phyloP scores from a whole-genome alignment of 257 asterid genomes.

The Thymus mandschuricus region DNA sequence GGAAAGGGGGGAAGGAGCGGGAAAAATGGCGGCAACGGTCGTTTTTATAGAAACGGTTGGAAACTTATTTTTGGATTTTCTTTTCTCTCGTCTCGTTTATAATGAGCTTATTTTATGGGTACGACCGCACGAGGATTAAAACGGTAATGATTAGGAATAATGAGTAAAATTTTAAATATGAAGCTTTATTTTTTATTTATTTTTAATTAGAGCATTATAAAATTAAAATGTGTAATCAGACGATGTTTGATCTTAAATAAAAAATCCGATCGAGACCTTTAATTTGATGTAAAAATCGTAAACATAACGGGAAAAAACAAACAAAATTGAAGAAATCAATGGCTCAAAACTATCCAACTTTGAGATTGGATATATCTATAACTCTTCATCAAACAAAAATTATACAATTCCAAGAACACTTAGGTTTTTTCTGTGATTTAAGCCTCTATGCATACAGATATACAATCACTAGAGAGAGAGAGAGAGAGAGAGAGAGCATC shows the following conservation, averaged over 20 bases:
- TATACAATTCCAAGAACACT: background rate
- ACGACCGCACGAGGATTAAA: too few species aligned
- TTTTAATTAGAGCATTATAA: too few species aligned
- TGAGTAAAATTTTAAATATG: too few species aligned
- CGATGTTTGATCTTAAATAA: too few species aligned
- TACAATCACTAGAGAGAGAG: background rate
- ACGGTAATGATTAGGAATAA: too few species aligned
- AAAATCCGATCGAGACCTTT: too few species aligned
- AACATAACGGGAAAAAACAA: background rate
- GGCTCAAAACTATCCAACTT: background rate
- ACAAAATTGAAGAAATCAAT: background rate
- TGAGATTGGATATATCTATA: background rate
- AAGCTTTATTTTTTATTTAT: too few species aligned
- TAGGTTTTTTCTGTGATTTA: background rate
- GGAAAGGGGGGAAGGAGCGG: slow-evolving; percentile 26
- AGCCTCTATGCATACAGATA: slow-evolving; percentile 14
- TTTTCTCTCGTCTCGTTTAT: too few species aligned
- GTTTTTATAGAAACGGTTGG: slow-evolving; percentile 6
- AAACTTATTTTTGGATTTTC: too few species aligned
- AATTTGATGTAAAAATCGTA: too few species aligned
- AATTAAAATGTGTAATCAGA: too few species aligned
- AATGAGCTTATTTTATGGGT: too few species aligned
- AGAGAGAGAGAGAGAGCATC: slow-evolving; percentile 17
- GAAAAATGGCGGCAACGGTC: slow-evolving; percentile 32
- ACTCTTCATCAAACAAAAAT: background rate